Percentiles rank a stretch among this genome's conserved stretches.
Conservation (phyloP, 2,329 filamentous ascomycete species). For the Malbranchea zuffiana region DNA sequence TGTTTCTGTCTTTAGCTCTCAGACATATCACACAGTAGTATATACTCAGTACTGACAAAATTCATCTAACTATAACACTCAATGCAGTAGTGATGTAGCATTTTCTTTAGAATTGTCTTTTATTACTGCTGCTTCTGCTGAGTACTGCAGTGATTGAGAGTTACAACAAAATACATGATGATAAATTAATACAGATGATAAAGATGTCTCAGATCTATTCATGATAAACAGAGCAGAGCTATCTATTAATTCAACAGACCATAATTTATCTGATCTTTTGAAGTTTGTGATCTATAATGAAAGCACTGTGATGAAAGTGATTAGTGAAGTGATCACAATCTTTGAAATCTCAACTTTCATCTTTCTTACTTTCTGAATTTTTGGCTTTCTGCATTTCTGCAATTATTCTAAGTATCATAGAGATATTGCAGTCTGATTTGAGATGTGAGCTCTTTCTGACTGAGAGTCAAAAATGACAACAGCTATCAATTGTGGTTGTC, state of each 20-base stretch:
- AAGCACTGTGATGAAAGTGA: too few relatives aligned
- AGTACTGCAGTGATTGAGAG: not conserved
- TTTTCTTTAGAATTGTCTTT: not conserved
- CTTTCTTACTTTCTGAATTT: too few relatives aligned
- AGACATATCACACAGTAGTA: not conserved
- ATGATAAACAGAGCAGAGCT: not conserved
- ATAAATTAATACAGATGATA: not conserved
- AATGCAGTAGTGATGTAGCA: not conserved
- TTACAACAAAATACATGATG: conserved; percentile 2
- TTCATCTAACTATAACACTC: conserved; percentile 2
- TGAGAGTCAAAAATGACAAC: too few relatives aligned
- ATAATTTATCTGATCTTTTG: not conserved
- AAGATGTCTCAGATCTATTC: not conserved
- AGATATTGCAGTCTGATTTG: too few relatives aligned
- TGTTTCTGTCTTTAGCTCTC: not conserved
- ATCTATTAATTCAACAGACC: not conserved
- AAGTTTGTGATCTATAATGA: conserved; percentile 1
- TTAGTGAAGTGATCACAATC: too few relatives aligned
- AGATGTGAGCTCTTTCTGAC: too few relatives aligned
- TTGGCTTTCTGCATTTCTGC: too few relatives aligned
- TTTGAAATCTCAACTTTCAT: too few relatives aligned
- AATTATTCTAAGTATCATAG: too few relatives aligned
- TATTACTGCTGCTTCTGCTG: not conserved
- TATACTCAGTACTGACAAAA: not conserved
- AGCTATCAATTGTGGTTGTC: too few relatives aligned